Base-by-base conservation (phyloP, 768 basidiomycete genomes). In the Rhizopogon roseolus region DNA sequence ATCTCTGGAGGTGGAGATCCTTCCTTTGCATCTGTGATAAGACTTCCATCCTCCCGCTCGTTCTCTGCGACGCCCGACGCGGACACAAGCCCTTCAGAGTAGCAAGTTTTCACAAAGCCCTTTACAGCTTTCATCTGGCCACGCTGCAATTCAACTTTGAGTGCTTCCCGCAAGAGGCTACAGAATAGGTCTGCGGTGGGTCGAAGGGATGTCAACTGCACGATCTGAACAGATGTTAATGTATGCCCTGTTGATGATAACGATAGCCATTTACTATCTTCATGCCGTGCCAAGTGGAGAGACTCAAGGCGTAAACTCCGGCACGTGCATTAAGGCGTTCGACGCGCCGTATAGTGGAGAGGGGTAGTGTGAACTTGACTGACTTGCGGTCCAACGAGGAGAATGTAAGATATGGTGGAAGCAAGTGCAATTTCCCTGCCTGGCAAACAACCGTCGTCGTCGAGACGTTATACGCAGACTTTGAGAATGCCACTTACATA, bases 131-230 rank as follows among this genome's bases (percentile, higher is more conserved):
- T 97, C 94, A 99, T 99, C 64, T 87, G 85, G 2, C 95, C 90
- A 14, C 87, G 82, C 63, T 94, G 88, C 11, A 98, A 78, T 61
- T 97, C 90, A 5, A 85, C 76, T 72, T 94, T 97, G 58, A 99
- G 80, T 4, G 90, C 86, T 60, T 95, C 89, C 7, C 94, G 85
- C 1, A 99, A 81, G 5, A 93, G 76, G 1, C 86, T 80, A 65
- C 95, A 97, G 76, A 98, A 99, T 32, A 87, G 79, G 61, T 97
- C 94, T 16, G 95, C 96, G 0, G 93, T 93, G 14, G 94, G 93
- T 27, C 94, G 80, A 25, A 98, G 79, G 1, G 93, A 92, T 0
- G 96, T 98, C 50, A 99, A 74, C 73, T 98, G 97, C 1, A 98
- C 82, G 58, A 96, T 82, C 89, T 90, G 53, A n/a, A 46, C 6